Base-by-base conservation (phyloP, 192 early-diverging fungal genomes). In the Backusella liffmaniae region DNA sequence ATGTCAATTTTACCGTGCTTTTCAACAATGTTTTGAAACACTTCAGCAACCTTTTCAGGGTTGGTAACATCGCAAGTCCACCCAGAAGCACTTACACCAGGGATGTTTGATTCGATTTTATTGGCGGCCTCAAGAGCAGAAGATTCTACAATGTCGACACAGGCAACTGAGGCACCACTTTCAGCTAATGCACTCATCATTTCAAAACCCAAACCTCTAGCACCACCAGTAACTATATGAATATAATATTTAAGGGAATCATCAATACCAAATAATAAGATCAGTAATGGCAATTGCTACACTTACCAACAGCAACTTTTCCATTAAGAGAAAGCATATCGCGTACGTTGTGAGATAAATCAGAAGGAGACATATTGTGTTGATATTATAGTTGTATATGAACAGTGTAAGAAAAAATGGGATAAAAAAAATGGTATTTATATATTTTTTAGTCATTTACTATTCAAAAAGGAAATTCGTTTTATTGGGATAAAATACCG, bases 101-200 rank as follows among this genome's bases (percentile, higher is more conserved):
- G 56, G 44, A 49, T 74, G 0, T 73, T 36, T 1, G 44, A n/a
- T 29, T 74, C 62, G 34, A 78, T 74, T 13, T 44, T 21, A n/a
- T 15, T 21, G 18, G 67, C 71, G 29, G 81, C 73, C 36, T 76
- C 42, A 23, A 68, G 21, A 37, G 77, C 74, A 8, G 56, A 62
- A 21, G 76, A 67, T 15, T 46, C 65, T 37, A 71, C 10, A 4
- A 83, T 29, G 49, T 83, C 81, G 53, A 83, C 70, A 65, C 81
- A 83, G 23, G 81, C 81, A 21, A 83, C 81, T 23, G 74, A 76
- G 16, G 81, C 81, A 29, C 81, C 81, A 44, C 69, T 70, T 62
- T 83, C 81, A 3, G 81, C 81, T 23, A 78, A 70, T 32, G 77
- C 71, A 51, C 62, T 49, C 81, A 83, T 83, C 81, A 83, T 83